Base-by-base conservation (phyloP, 805 yeast species). In the Candida glaebosa region DNA sequence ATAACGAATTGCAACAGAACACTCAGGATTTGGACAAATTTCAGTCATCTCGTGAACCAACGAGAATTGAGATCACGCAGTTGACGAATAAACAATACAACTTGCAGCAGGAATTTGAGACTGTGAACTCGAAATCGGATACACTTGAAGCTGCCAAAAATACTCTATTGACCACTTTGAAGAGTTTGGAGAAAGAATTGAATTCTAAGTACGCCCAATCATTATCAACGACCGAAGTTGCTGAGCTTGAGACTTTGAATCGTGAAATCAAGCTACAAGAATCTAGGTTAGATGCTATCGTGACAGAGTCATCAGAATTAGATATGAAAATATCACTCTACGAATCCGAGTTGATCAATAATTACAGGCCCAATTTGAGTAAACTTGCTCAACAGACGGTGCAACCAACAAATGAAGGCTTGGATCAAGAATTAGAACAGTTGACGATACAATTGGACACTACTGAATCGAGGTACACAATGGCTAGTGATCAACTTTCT, bases 261-360 rank as follows among this genome's bases (percentile, higher is more conserved):
- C 18, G 39, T 0, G 52, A 64, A 1, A 60, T 83, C 5, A 59
- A 72, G 1, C 40, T 42, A 2, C 38, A 63, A 1, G 82, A 77
- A 43, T 49, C 45, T 2, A 51, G 67, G 26, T 65, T 82, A 34
- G 69, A 72, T 36, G 49, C 50, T 3, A 44, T 75, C 3, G 71
- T 71, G 0, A 63, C 61, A 3, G 49, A 60, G 30, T 57, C 73
- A 0, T 57, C 73, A 0, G 66, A 60, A 1, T 45, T 76, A 4
- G 84, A 81, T 45, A 60, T 79, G 9, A 63, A 68, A 14, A 57
- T 78, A 12, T 67, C 78, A 0, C 56, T 63, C 1, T 48, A 76
- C 6, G 76, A 76, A 35, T 69, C 84, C 2, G 88, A 82, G 45
- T 56, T 87, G 31, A 59, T 65, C n/a, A 79, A 81, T 22, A 81